phyloP scores from a whole-genome alignment of 768 basidiomycete species.

The Baorangia bicolor region DNA sequence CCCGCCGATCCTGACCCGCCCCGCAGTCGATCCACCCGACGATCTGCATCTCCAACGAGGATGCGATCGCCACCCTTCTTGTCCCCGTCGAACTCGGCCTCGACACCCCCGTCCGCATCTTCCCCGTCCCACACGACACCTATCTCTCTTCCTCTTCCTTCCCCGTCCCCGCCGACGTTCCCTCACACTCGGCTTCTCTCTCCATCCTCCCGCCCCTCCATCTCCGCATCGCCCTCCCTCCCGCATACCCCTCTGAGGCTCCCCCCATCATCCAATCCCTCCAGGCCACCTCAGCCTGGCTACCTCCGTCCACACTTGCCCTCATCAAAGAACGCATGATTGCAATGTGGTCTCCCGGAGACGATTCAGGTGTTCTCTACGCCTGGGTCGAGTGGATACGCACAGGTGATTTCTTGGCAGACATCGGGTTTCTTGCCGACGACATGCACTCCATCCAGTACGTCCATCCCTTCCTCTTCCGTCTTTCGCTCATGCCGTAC shows the following conservation, averaged over 20 bases:
- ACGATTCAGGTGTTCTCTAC: conserved; percentile 58
- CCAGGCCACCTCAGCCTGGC: conserved; percentile 59
- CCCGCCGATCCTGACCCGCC: conserved; percentile 5
- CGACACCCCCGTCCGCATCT: conserved; percentile 40
- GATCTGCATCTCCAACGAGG: conserved; percentile 47
- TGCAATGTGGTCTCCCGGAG: conserved; percentile 54
- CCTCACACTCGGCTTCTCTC: conserved; percentile 29
- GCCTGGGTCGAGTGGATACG: conserved; percentile 72
- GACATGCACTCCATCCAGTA: conserved; percentile 32
- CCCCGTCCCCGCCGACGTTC: background rate
- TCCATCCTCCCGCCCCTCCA: conserved; percentile 63
- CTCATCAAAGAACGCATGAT: conserved; percentile 41
- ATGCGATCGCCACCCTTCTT: conserved; percentile 37
- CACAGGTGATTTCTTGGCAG: conserved; percentile 59
- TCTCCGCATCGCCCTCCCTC: conserved; percentile 52
- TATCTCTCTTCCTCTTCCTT: conserved; percentile 2
- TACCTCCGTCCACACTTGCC: conserved; percentile 36
- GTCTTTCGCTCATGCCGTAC: conserved; percentile 31
- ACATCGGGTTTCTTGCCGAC: conserved; percentile 40
- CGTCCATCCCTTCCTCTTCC: conserved; percentile 3
- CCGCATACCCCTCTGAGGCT: conserved; percentile 50
- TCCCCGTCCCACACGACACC: conserved; percentile 12
- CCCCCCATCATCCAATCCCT: conserved; percentile 58
- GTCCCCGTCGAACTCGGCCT: conserved; percentile 62
- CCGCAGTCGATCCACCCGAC: conserved; percentile 78